Percentiles rank a stretch among this genome's conserved stretches.
Conservation (phyloP, 75 land plant species). For the Cunninghamia lanceolata region DNA sequence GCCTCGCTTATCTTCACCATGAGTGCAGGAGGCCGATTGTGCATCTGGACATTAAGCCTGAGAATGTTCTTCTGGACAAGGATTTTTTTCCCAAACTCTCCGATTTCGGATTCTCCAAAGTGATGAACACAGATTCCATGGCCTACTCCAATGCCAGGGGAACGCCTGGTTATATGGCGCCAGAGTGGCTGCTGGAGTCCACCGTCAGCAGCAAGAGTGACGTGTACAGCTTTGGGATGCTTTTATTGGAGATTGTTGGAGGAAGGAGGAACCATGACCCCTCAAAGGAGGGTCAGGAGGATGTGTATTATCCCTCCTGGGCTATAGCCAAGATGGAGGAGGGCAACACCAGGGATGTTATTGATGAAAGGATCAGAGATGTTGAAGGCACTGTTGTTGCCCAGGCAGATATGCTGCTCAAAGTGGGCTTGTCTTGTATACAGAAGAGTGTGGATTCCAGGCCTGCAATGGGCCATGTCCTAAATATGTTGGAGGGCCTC, state of each 20-base stretch:
- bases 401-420: slow-evolving; percentile 17
- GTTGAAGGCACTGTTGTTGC: not conserved
- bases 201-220: slow-evolving; percentile 15
- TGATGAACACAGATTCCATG: slow-evolving; percentile 20
- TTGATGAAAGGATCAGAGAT: slow-evolving; percentile 11
- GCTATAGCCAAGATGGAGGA: not conserved
- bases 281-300: slow-evolving; percentile 14
- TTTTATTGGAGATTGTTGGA: slow-evolving; percentile 16
- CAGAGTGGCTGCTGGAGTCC: slow-evolving; percentile 14
- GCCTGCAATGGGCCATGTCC: slow-evolving; percentile 36
- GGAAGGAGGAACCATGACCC: slow-evolving; percentile 14
- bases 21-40: slow-evolving; percentile 31
- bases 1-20: slow-evolving; percentile 27
- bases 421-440: slow-evolving; percentile 43
- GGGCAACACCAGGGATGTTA: slow-evolving; percentile 9
- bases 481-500: slow-evolving; percentile 46
- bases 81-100: slow-evolving; percentile 30
- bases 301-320: slow-evolving; percentile 10
- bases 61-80: slow-evolving; percentile 25
- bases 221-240: slow-evolving; percentile 25
- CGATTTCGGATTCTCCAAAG: slow-evolving; percentile 37
- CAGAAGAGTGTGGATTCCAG: slow-evolving; percentile 30
- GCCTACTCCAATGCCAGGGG: slow-evolving; percentile 21
- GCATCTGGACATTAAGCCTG: slow-evolving; percentile 36
- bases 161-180: slow-evolving; percentile 37